Evolutionary conservation across 371 early-diverging fungal species (phyloP).

Genomic region (Phascolomyces articulosus): DNA sequence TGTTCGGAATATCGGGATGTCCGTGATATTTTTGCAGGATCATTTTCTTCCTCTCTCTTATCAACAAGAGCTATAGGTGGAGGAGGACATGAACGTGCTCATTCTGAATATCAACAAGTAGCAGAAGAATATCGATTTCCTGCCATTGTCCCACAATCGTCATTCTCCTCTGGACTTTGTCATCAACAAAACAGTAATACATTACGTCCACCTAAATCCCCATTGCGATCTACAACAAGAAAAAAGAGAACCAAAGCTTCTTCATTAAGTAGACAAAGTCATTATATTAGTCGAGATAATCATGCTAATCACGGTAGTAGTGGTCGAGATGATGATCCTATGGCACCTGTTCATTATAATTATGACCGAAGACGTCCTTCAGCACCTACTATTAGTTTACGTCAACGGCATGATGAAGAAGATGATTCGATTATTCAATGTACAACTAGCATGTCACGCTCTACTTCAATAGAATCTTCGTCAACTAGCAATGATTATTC

Average conservation of each 20-base stretch:
- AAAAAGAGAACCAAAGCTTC: not conserved
- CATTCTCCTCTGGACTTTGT: not conserved
- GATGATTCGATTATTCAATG: not conserved
- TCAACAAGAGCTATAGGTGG: no score
- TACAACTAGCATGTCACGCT: slow-evolving; percentile 10
- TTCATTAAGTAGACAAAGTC: slow-evolving; percentile 11
- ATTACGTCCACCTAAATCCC: slow-evolving; percentile 40
- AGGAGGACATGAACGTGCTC: slow-evolving; percentile 3
- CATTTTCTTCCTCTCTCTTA: not conserved
- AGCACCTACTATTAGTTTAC: slow-evolving; percentile 15
- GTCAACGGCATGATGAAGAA: slow-evolving; percentile 5
- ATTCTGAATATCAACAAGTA: not conserved
- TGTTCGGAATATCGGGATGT: slow-evolving; percentile 16
- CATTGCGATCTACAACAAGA: slow-evolving; percentile 22
- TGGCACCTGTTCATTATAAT: slow-evolving; percentile 9
- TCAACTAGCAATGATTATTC: not conserved
- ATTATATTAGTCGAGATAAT: not conserved
- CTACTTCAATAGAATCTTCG: slow-evolving; percentile 9
- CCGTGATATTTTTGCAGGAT: slow-evolving; percentile 18
- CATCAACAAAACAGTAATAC: slow-evolving; percentile 6
- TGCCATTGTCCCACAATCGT: not conserved
- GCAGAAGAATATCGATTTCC: slow-evolving; percentile 2
- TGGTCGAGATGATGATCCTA: no score
- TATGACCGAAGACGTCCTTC: slow-evolving; percentile 21
- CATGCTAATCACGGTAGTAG: no score